Base-by-base conservation (phyloP, 371 early-diverging fungal genomes). In the Mortierella sp. region DNA sequence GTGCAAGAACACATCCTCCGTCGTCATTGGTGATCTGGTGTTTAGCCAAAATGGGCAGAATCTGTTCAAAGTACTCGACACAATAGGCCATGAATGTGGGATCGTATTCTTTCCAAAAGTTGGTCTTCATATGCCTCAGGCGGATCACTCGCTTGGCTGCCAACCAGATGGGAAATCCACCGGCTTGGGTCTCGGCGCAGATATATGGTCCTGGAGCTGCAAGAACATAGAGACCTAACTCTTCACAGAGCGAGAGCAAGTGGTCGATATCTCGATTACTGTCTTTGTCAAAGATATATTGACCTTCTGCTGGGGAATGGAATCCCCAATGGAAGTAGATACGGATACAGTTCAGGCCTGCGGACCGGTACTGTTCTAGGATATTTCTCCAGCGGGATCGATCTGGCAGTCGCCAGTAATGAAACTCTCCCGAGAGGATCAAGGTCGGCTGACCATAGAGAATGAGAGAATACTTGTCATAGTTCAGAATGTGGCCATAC, bases 291-390 rank as follows among this genome's bases (percentile, higher is more conserved):
- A 94, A 95, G 48, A 85, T 53, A 62, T 94, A 95, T n/a, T 84
- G 80, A 24, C 90, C 92, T 64, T 91, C 86, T 41, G 83, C 79
- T 6, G 94, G 91, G 14, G 92, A 91, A 70, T 94, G 95, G 78
- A 86, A 93, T 7, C 93, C 94, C 96, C 96, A 95, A 70, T 94
- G 92, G 78, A 95, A 94, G 70, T 93, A 92, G 59, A 95, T 92
- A n/a, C 95, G 88, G 64, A 95, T 89, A 19, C 91, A 82, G 70
- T 92, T 94, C 41, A 94, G 83, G 3, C 95, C 94, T 23, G 86
- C 82, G 1, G 88, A 81, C 39, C 88, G 87, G 82, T 89, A 90
- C 73, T 89, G 89, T 63, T 86, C 84, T 37, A 93, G 81, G 52
- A 85, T 78, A 12, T 73, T 73, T 43, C 64, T 47, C 82, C 84